A percentile compares a stretch with the other conserved stretches of the same genome.
Conservation (phyloP, 2,329 filamentous ascomycete genomes). For the Xylaria sp. region DNA sequence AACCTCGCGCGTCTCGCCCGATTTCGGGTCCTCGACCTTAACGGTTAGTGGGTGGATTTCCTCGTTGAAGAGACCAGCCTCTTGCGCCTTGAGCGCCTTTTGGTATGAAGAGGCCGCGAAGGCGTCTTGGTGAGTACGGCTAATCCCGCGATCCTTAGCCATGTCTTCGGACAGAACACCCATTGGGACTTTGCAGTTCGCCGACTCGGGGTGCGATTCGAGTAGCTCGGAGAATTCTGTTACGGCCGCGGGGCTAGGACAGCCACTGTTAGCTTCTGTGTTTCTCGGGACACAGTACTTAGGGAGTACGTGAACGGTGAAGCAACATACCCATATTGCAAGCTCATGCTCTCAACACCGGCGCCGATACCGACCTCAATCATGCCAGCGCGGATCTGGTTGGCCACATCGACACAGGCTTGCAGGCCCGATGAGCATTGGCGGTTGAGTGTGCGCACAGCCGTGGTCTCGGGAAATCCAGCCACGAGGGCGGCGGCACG, state of each 20-base stretch:
- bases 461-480: constrained; percentile 85
- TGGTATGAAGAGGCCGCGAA: constrained; percentile 95
- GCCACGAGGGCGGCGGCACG: constrained; percentile 90
- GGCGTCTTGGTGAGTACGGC: constrained; percentile 81
- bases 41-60: constrained; percentile 91
- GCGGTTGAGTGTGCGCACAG: constrained; percentile 90
- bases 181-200: constrained; percentile 99
- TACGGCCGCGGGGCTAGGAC: constrained; percentile 77
- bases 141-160: constrained; percentile 84
- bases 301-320: background rate
- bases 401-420: constrained; percentile 92
- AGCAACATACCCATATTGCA: constrained; percentile 80
- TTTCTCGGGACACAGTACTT: background rate
- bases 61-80: constrained; percentile 88
- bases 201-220: constrained; percentile 81
- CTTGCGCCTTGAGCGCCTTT: constrained; percentile 87
- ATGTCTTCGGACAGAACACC: constrained; percentile 92
- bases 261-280: constrained; percentile 21
- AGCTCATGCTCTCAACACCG: constrained; percentile 96
- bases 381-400: constrained; percentile 90
- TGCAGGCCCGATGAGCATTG: constrained; percentile 95
- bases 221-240: constrained; percentile 92
- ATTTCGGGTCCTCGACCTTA: constrained; percentile 91
- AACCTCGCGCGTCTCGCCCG: constrained; percentile 83
- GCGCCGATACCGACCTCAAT: constrained; percentile 95